Base-by-base conservation (phyloP, 2,329 filamentous ascomycete genomes). In the Nothophoma quercina region DNA sequence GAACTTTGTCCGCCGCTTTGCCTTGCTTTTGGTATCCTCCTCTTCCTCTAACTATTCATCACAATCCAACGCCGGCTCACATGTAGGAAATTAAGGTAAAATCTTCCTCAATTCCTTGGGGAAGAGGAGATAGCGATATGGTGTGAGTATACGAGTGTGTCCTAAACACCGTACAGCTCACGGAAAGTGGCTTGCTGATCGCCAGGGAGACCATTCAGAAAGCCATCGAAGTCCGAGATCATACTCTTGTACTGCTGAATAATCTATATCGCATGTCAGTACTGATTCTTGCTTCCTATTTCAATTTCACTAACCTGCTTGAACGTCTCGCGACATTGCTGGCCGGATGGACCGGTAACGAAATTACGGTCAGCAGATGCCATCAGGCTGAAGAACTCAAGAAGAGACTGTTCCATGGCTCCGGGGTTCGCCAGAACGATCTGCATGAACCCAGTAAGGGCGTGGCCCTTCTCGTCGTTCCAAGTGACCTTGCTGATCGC, bases 401-500 rank as follows among this genome's bases (percentile, higher is more conserved):
- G 81, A 32, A 99, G 80, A 51, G 87, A 89, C 62, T 88, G 88
- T 76, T 98, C 95, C 85, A 99, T 93, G 2, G 92, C 91, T 69
- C 92, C 85, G 0, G 95, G 95, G 67, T 98, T 98, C 68, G 87
- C 85, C 56, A 89, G 84, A 3, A 98, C 89, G 39, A 96, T 84
- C 62, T 89, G 83, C 47, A 90, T 90, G 77, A 99, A 97, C 0
- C 95, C 95, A 66, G 91, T 87, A 73, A 98, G 91, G 0, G 95
- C 93, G 21, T 93, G 93, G 1, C 90, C 91, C 78, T 99, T 99
- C 76, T 99, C 95, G 55, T 96, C 90, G 2, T 91, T 93, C 67
- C 90, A 88, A 44, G 91, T 88, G 25, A 98, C 88, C 58, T 91
- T 89, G 55, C 86, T 84, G 84, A 99, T 96, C 2, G 88, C 86